Evolutionary conservation across 768 basidiomycete species (phyloP).

Genomic region (Amylocystis lapponica): DNA sequence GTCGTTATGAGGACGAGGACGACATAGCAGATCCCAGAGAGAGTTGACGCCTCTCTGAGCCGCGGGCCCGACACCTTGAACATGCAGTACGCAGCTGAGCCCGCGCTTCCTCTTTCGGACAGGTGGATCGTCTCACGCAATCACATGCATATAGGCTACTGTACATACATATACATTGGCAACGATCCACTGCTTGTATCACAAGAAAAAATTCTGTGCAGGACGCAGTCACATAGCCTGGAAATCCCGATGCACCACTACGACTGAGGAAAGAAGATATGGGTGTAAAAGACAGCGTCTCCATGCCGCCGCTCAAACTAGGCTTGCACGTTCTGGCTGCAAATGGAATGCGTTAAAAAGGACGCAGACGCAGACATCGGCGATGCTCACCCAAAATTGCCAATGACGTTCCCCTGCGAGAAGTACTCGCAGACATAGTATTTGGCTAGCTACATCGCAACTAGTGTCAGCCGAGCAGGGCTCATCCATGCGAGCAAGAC

Average conservation of each 20-base stretch:
- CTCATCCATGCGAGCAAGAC: conserved; percentile 25
- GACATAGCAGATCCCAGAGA: conserved; percentile 50
- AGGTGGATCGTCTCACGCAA: background rate
- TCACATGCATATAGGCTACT: too few relatives aligned
- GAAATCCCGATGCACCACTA: background rate
- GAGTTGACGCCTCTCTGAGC: conserved; percentile 40
- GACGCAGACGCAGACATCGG: background rate
- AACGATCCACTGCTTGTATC: background rate
- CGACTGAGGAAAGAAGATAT: background rate
- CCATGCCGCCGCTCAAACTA: too few relatives aligned
- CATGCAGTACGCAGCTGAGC: conserved; percentile 8
- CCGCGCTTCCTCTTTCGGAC: background rate
- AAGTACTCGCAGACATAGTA: conserved; percentile 70
- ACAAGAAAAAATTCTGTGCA: background rate
- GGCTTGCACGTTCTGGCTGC: conserved; percentile 27
- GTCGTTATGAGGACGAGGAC: conserved; percentile 23
- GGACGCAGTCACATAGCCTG: background rate
- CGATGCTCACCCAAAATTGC: conserved; percentile 49
- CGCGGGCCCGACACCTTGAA: conserved; percentile 30
- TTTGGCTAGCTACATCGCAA: conserved; percentile 38
- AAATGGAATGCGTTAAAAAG: background rate
- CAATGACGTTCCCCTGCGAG: conserved; percentile 57
- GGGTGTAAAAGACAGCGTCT: too few relatives aligned
- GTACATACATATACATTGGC: too few relatives aligned
- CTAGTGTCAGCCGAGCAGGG: background rate